Evolutionary conservation across 345 rosid species (phyloP), one percentile per base, ranked within the genome.

Genomic region (Rubroshorea leprosula): DNA sequence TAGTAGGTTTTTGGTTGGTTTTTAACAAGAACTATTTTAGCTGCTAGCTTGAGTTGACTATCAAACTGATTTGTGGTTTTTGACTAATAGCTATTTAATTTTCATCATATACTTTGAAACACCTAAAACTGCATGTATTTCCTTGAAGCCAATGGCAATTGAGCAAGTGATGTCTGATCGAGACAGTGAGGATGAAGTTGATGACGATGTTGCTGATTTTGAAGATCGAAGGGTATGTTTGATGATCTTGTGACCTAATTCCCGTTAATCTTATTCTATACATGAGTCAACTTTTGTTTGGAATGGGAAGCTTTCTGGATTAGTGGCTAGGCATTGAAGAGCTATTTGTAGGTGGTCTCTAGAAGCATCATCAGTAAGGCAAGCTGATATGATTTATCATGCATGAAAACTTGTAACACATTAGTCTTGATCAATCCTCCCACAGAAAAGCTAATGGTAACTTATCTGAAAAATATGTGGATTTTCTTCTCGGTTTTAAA

Each of bases 121-220:
- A 5, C 60, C 43, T 57, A 35, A 55, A 60, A 50, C 54, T 46
- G 5, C 31, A 18, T 17, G 5, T 61, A 15, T 62, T 13, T 52
- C 41, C 52, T 62, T 62, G 58, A 46, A 94, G 97, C 90, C 96
- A 62, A 94, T 94, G 99, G 92, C 76, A n/a, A 46, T 72, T 61
- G 97, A 85, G 72, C 97, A 94, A 80, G 97, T 90, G 57, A 75
- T 77, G 73, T 94, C 96, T 0, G 97, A 90, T 72, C 80, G 84
- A 65, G 99, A 94, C 65, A 94, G 97, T 58, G 99, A 94, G 76
- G 99, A 94, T 72, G 99, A 94, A 76, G 96, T 90, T 23, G 99
- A 90, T 66, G 99, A 94, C 63, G 99, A 90, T 74, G 97, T 94
- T 69, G 99, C 99, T 24, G 97, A 94, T 73, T 82, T 90, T 70